These are phyloP conservation scores for Umbelopsis vinacea DNA, from an alignment of 192 early-diverging fungal species.

Conservation along the genomic window DNA sequence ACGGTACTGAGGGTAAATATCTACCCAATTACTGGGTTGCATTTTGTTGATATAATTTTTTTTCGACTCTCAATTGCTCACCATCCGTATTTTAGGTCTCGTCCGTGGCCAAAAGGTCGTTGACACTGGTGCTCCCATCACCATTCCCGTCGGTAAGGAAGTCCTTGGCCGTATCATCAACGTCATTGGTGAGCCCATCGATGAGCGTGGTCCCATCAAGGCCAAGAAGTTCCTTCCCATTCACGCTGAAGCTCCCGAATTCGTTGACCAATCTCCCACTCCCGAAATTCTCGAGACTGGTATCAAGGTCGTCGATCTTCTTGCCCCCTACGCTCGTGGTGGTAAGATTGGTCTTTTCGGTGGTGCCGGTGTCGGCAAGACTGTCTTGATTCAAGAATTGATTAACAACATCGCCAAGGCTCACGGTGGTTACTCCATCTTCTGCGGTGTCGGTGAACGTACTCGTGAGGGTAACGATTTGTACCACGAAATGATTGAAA, in stretches of 20 bases:
- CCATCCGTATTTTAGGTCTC: slow-evolving; percentile 57
- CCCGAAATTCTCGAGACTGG: slow-evolving; percentile 96
- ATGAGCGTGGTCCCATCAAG: slow-evolving; percentile 96
- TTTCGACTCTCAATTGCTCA: too few species aligned
- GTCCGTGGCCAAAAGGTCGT: slow-evolving; percentile 93
- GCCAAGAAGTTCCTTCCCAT: slow-evolving; percentile 87
- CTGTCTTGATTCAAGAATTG: slow-evolving; percentile 98
- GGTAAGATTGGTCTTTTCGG: slow-evolving; percentile 99
- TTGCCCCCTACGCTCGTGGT: slow-evolving; percentile 96
- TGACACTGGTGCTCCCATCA: slow-evolving; percentile 94
- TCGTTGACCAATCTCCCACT: slow-evolving; percentile 93
- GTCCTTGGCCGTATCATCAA: slow-evolving; percentile 98
- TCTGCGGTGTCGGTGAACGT: slow-evolving; percentile 98
- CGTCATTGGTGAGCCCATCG: slow-evolving; percentile 98
- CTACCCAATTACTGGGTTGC: too few species aligned
- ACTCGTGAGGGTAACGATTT: slow-evolving; percentile 99
- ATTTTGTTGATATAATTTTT: too few species aligned
- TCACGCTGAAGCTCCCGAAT: slow-evolving; percentile 91
- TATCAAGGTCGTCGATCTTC: slow-evolving; percentile 98
- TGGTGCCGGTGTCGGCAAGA: slow-evolving; percentile 99
- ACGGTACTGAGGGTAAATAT: slow-evolving; percentile 84
- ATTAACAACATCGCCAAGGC: slow-evolving; percentile 99
- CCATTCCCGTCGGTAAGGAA: slow-evolving; percentile 91
- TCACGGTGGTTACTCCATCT: slow-evolving; percentile 98
- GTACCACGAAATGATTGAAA: slow-evolving; percentile 98